Evolutionary conservation across 192 early-diverging fungal genomes (phyloP), one percentile per base, ranked within the genome.

Genomic region (Helicostylum pulchrum): DNA sequence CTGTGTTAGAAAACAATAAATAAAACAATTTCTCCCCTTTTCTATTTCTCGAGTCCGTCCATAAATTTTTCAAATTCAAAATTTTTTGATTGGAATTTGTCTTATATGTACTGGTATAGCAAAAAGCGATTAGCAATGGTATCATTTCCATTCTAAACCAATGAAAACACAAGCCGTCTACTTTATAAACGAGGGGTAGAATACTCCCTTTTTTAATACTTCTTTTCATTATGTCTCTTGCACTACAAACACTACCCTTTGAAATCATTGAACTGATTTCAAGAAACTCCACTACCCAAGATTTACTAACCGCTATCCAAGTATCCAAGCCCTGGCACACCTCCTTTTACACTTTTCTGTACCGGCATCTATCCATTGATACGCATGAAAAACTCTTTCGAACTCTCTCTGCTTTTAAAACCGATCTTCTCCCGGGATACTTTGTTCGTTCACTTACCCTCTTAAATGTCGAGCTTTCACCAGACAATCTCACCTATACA

Each of bases 231-330:
- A 59, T 59, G 43, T 3, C 57, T 15, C 11, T 39, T 39, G 17
- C 14, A 19, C 45, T 21, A 39, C 57, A 6, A 23, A 39, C 7
- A 14, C 21, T 59, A 59, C 57, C 57, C 7, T 23, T 45, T 23
- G 57, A 59, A n/a, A 59, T 59, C 8, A 45, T 45, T n/a, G 57
- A 59, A 7, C 10, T 59, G 1, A 44, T 59, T 14, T 31, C 57
- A 7, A 44, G 5, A 19, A 43, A 26, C 43, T 21, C 21, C 7
- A 21, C 10, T 44, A 59, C 1, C 12, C n/a, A 45, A 21, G 57
- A 59, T 21, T 36, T 59, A 8, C 43, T 59, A 23, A 20, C 44
- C 21, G 23, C 39, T 4, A 12, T 59, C 12, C 43, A 20, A 15
- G 57, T 59, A 11, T 59, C 57, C 19, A 43, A 36, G 43, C 12